Percentiles rank a stretch among this genome's conserved stretches.
Conservation (phyloP, 1,284 basidiomycete species). For the Fistulinella cinereoalba region DNA sequence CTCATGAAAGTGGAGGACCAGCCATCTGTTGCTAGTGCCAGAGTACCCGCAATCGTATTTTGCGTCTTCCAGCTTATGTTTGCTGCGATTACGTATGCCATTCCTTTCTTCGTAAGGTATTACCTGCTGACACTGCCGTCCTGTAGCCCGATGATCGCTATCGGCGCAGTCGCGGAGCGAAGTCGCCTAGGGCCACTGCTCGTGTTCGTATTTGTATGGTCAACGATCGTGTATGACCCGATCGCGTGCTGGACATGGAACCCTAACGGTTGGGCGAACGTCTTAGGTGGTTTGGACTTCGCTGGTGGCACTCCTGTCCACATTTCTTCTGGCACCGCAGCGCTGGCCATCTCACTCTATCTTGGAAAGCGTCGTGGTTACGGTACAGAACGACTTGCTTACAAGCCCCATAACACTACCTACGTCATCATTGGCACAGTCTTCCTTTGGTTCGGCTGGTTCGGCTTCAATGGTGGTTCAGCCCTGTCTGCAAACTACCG, state of each 20-base stretch:
- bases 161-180: slow-evolving; percentile 92
- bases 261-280: slow-evolving; percentile 78
- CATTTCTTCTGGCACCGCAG: slow-evolving; percentile 88
- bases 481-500: slow-evolving; percentile 85
- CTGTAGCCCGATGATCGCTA: slow-evolving; percentile 71
- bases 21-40: slow-evolving; percentile 69
- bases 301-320: slow-evolving; percentile 97
- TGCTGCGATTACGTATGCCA: slow-evolving; percentile 72
- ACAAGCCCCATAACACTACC: slow-evolving; percentile 85
- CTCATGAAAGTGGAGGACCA: slow-evolving; percentile 77
- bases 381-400: slow-evolving; percentile 86
- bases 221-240: slow-evolving; percentile 91
- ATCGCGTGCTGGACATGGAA: slow-evolving; percentile 98
- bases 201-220: slow-evolving; percentile 90
- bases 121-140: background rate
- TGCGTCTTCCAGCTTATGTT: slow-evolving; percentile 91
- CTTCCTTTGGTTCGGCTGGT: slow-evolving; percentile 99
- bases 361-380: slow-evolving; percentile 91
- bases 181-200: slow-evolving; percentile 83
- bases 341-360: slow-evolving; percentile 89
- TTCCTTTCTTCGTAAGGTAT: background rate
- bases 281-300: slow-evolving; percentile 84
- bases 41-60: slow-evolving; percentile 83
- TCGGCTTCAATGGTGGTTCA: slow-evolving; percentile 88
- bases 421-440: slow-evolving; percentile 92